Conservation (phyloP, 2,329 filamentous ascomycete genomes). For the Capronia coronata region DNA sequence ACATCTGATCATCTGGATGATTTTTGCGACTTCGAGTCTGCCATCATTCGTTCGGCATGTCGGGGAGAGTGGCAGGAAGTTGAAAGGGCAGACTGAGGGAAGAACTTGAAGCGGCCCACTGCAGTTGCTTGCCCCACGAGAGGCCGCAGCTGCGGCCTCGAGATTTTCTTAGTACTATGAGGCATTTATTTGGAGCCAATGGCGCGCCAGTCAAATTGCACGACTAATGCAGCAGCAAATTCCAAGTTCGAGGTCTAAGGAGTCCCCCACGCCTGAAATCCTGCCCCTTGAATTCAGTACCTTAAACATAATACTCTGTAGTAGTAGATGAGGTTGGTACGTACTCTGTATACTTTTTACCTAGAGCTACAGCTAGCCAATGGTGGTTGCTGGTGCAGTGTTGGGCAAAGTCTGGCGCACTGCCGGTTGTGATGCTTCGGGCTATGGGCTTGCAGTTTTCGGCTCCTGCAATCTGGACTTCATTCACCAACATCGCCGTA, state of each 20-base stretch:
- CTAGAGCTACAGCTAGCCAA: too few relatives aligned
- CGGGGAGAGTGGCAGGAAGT: background rate
- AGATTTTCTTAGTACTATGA: slow-evolving; percentile 23
- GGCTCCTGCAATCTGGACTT: background rate
- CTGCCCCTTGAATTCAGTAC: too few relatives aligned
- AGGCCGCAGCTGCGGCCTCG: background rate
- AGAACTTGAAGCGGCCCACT: too few relatives aligned
- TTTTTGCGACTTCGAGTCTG: background rate
- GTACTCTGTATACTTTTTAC: too few relatives aligned
- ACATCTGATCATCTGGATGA: background rate
- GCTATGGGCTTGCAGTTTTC: background rate
- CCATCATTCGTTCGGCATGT: background rate
- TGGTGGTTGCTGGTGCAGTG: too few relatives aligned
- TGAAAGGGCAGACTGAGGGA: too few relatives aligned
- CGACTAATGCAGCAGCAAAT: slow-evolving; percentile 19
- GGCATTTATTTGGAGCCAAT: slow-evolving; percentile 26
- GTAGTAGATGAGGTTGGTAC: too few relatives aligned
- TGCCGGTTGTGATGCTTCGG: too few relatives aligned
- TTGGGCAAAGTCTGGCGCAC: too few relatives aligned
- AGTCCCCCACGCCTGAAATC: slow-evolving; percentile 12
- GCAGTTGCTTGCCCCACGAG: slow-evolving; percentile 7
- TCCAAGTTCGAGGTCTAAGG: too few relatives aligned
- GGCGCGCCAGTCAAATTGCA: background rate
- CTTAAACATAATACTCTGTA: too few relatives aligned
- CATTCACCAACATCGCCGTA: slow-evolving; percentile 16